A percentile compares a stretch with the other conserved stretches of the same genome.
phyloP scores from a whole-genome alignment of 306 rosid genomes.

The Cajanus cajan region DNA sequence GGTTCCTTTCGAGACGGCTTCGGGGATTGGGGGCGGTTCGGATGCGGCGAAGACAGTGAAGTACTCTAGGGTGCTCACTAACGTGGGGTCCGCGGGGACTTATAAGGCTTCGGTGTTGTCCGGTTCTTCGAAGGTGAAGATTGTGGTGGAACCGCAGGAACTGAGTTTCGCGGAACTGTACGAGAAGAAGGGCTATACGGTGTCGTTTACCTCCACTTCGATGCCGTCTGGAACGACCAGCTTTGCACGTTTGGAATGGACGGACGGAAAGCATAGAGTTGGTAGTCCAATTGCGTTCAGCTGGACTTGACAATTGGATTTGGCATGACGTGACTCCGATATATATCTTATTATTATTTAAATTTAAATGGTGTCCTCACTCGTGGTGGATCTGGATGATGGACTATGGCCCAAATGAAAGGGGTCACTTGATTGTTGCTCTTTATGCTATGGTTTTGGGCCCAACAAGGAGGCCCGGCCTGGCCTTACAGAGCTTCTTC shows the following conservation, averaged over 20 bases:
- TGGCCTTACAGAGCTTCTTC: background rate
- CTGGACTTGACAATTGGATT: too few species aligned
- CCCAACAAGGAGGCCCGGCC: background rate
- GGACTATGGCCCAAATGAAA: background rate
- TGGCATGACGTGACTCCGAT: constrained; percentile 5
- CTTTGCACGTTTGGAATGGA: constrained; percentile 77
- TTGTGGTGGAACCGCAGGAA: constrained; percentile 57
- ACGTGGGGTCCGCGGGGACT: constrained; percentile 65
- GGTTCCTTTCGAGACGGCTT: constrained; percentile 71
- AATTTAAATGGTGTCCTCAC: too few species aligned
- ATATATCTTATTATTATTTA: too few species aligned
- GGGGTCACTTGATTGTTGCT: background rate
- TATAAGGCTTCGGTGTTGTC: constrained; percentile 57
- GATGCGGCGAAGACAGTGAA: constrained; percentile 43
- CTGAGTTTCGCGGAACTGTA: constrained; percentile 46
- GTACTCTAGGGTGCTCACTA: constrained; percentile 66
- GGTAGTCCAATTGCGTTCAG: constrained; percentile 75
- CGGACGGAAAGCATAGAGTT: constrained; percentile 72
- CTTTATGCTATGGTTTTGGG: background rate
- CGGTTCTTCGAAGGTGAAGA: constrained; percentile 52
- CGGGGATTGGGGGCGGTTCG: constrained; percentile 57
- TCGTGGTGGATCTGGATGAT: too few species aligned
- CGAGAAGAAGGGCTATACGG: constrained; percentile 76
- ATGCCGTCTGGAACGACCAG: constrained; percentile 69
- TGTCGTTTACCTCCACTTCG: constrained; percentile 53